A percentile compares a stretch with the other conserved stretches of the same genome.
phyloP scores from a whole-genome alignment of 768 basidiomycete species.

The Hericium coralloides region DNA sequence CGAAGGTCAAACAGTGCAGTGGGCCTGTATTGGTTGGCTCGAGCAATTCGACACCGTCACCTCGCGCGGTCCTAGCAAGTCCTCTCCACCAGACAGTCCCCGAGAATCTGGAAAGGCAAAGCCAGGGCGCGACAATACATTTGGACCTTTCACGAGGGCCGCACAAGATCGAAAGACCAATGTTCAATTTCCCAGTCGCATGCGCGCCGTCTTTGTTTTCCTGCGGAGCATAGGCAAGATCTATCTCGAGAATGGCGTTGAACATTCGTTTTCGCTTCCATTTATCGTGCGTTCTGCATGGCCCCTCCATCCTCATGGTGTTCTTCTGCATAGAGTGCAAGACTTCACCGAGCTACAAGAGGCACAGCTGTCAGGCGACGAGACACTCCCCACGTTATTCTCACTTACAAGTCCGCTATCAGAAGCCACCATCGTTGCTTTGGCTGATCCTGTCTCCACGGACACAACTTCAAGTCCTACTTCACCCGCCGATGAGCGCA shows the following conservation, averaged over 20 bases:
- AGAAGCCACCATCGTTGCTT: constrained; percentile 63
- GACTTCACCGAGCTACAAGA: constrained; percentile 61
- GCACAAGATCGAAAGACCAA: constrained; percentile 28
- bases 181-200: constrained; percentile 29
- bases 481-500: constrained; percentile 16
- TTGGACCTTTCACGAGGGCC: constrained; percentile 31
- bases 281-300: constrained; percentile 75
- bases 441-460: constrained; percentile 52
- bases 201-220: constrained; percentile 68
- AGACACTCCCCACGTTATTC: constrained; percentile 72
- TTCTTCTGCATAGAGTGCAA: constrained; percentile 68
- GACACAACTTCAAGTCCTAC: constrained; percentile 25
- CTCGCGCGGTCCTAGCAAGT: constrained; percentile 15
- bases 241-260: constrained; percentile 58
- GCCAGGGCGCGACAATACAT: constrained; percentile 21
- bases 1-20: constrained; percentile 67
- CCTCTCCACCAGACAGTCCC: not conserved
- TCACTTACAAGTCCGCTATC: constrained; percentile 69
- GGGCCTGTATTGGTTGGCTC: constrained; percentile 70
- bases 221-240: constrained; percentile 67
- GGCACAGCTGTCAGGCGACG: constrained; percentile 54
- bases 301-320: constrained; percentile 70
- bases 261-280: constrained; percentile 73
- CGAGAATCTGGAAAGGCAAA: constrained; percentile 20
- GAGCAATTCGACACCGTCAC: constrained; percentile 38